Conservation (phyloP, 1,284 basidiomycete genomes). For the Malassezia sympodialis region DNA sequence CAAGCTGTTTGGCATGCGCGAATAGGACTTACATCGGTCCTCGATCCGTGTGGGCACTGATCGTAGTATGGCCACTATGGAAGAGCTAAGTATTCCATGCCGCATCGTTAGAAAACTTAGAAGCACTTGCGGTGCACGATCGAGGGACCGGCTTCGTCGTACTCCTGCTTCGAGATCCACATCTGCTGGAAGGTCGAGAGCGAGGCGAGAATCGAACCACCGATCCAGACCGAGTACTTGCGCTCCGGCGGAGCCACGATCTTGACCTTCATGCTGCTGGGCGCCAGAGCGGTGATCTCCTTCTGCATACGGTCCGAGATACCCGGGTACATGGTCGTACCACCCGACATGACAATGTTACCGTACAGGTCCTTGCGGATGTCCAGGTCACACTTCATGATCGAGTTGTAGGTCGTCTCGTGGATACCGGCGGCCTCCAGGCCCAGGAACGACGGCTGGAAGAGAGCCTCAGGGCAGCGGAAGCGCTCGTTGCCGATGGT, state of each 20-base stretch:
- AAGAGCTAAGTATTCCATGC: not conserved
- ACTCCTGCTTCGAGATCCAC: constrained; percentile 75
- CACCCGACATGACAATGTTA: constrained; percentile 87
- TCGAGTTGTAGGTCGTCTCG: constrained; percentile 85
- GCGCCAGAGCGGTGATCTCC: constrained; percentile 79
- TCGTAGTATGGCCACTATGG: not conserved
- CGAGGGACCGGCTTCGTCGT: constrained; percentile 46
- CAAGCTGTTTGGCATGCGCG: constrained; percentile 10
- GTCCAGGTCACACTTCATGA: constrained; percentile 62
- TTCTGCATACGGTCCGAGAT: constrained; percentile 96
- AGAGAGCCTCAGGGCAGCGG: constrained; percentile 91
- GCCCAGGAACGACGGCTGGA: constrained; percentile 89
- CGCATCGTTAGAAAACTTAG: constrained; percentile 22
- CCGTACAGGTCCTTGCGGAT: constrained; percentile 73
- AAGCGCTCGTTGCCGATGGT: constrained; percentile 96
- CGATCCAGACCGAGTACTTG: constrained; percentile 80
- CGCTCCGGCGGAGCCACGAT: constrained; percentile 47
- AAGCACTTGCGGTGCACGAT: constrained; percentile 48
- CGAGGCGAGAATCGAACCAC: constrained; percentile 92
- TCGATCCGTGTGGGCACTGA: not conserved
- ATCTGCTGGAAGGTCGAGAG: constrained; percentile 87
- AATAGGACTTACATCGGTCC: not conserved
- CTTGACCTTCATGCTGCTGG: constrained; percentile 70
- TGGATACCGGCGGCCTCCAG: constrained; percentile 89
- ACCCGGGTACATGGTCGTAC: constrained; percentile 95